Base-by-base conservation (phyloP, 306 rosid species). In the Lathyrus tuberosus region DNA sequence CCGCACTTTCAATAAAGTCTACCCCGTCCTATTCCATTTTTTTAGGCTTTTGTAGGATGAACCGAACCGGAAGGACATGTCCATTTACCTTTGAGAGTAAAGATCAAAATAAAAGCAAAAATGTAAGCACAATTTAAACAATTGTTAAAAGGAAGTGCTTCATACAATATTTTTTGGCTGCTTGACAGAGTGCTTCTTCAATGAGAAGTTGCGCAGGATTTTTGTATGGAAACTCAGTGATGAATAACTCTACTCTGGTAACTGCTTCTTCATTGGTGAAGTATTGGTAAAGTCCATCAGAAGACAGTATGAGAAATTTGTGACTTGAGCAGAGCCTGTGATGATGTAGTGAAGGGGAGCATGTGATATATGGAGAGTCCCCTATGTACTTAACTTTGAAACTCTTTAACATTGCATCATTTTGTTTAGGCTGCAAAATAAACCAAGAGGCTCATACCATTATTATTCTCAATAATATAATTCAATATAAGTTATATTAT, bases 281-380 rank as follows among this genome's bases (percentile, higher is more conserved):
- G 74, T 88, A 93, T 38, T 93, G 96, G 69, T 79, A 84, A 51
- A 93, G 90, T 56, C 97, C 98, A 80, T 93, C 98, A n/a, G 97
- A 90, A 30, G 97, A 93, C 47, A 88, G 49, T 68, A 93, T 78
- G 70, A 93, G 78, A 82, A 93, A 85, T 26, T 67, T 84, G 81
- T 93, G 96, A 49, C 61, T 81, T 59, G 85, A 79, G 65, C 57
- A 73, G 46, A 93, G 86, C 71, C 70, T 85, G 46, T 88, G 83
- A 76, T 90, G 96, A 65, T 73, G 65, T 20, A 93, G 81, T 33
- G 96, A 84, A 41, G 97, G 96, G 20, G 43, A 54, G 62, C 97
- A 88, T 12, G 86, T 84, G 7, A 90, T 78, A 69, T 93, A 93
- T 0, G 96, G 91, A 0, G 87, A 79, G 33, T 73, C 86, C 30